A percentile compares a stretch with the other conserved stretches of the same genome.
These are phyloP conservation scores for Carex scoparia DNA, from an alignment of 176 grass and related monocot genomes.

Conservation along the genomic window DNA sequence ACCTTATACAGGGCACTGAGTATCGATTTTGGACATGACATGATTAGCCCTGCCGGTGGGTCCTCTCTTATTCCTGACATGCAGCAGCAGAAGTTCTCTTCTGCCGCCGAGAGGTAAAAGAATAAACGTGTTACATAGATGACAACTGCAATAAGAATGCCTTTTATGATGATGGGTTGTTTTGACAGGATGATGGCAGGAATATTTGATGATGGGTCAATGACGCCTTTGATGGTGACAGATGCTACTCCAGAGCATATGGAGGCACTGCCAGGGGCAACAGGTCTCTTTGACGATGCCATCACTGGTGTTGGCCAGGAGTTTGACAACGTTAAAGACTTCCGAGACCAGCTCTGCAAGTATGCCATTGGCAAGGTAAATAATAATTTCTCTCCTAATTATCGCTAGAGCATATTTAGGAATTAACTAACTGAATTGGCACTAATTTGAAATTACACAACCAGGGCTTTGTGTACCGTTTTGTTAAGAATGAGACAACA, in stretches of 20 bases:
- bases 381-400: neutral
- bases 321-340: slow-evolving; percentile 98
- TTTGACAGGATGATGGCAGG: slow-evolving; percentile 32
- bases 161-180: neutral
- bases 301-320: slow-evolving; percentile 85
- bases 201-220: slow-evolving; percentile 33
- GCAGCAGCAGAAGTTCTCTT: slow-evolving; percentile 56
- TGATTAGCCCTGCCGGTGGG: slow-evolving; percentile 39
- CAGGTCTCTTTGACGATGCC: slow-evolving; percentile 57
- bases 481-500: slow-evolving; percentile 92
- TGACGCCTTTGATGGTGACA: slow-evolving; percentile 19
- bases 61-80: slow-evolving; percentile 40
- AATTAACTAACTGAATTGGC: neutral
- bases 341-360: slow-evolving; percentile 89
- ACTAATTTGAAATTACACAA: neutral
- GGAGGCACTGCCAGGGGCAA: neutral
- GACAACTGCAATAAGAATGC: neutral
- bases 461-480: slow-evolving; percentile 74
- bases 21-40: slow-evolving; percentile 60
- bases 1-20: slow-evolving; percentile 41
- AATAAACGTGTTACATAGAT: neutral
- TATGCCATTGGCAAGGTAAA: slow-evolving; percentile 64
- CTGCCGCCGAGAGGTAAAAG: slow-evolving; percentile 52
- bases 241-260: slow-evolving; percentile 24
- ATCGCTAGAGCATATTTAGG: neutral